These are phyloP conservation scores for Arabidopsis suecica DNA, from an alignment of 345 rosid genomes.

Conservation along the genomic window DNA sequence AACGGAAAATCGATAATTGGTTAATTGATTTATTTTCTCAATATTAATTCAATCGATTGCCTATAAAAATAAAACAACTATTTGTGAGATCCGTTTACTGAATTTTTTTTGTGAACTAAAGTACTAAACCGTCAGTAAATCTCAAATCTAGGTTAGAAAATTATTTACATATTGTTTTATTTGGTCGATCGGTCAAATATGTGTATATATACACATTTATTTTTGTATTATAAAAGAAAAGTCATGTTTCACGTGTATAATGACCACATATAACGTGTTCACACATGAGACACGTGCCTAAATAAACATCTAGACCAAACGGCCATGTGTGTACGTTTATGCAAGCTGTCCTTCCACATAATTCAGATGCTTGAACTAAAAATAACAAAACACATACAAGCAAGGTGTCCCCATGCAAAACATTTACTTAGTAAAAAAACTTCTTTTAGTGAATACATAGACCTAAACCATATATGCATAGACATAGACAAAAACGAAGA, in stretches of 20 bases:
- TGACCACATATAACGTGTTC: conserved; percentile 35
- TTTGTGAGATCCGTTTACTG: conserved; percentile 14
- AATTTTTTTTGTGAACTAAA: not conserved
- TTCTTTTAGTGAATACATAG: not conserved
- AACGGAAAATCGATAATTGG: not conserved
- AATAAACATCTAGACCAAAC: conserved; percentile 31
- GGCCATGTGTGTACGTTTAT: conserved; percentile 35
- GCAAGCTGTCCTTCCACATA: conserved; percentile 24
- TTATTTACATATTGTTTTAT: not conserved
- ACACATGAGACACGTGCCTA: conserved; percentile 40
- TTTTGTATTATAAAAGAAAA: not conserved
- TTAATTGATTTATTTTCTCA: not conserved
- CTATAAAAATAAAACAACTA: not conserved
- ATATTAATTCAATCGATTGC: not conserved
- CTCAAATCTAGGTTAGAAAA: not conserved
- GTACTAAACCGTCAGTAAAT: not conserved
- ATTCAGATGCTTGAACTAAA: conserved; percentile 29
- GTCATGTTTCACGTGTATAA: conserved; percentile 26
- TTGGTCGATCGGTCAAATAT: not conserved
- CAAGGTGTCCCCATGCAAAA: conserved; percentile 39
- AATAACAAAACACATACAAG: conserved; percentile 12
- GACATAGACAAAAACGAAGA: not conserved
- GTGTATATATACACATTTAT: not conserved
- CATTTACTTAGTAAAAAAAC: conserved; percentile 11
- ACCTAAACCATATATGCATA: not conserved